These are phyloP conservation scores for Rubroshorea leprosula DNA, from an alignment of 345 rosid species.

Conservation along the genomic window DNA sequence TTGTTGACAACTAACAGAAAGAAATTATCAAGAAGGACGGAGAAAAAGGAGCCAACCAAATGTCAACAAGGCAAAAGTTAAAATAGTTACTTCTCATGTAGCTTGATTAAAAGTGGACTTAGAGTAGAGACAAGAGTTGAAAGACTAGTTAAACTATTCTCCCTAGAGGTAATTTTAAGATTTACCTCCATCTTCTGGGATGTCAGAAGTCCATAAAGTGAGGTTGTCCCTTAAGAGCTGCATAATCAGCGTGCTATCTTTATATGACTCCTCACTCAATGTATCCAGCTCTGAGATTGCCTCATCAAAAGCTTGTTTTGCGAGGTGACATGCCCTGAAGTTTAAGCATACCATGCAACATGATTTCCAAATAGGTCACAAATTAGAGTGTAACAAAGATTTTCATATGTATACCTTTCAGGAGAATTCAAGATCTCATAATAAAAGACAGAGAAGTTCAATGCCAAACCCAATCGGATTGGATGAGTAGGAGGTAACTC, in stretches of 20 bases:
- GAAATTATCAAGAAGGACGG: background rate
- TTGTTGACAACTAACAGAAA: too few species aligned
- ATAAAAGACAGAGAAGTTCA: slow-evolving; percentile 73
- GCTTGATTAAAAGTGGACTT: background rate
- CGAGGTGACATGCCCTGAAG: slow-evolving; percentile 67
- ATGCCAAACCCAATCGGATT: slow-evolving; percentile 67
- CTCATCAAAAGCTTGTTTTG: slow-evolving; percentile 66
- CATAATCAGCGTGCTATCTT: slow-evolving; percentile 74
- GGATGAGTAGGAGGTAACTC: slow-evolving; percentile 66
- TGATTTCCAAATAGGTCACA: background rate
- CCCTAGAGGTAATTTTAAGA: background rate
- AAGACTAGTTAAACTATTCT: background rate
- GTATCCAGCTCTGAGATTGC: slow-evolving; percentile 68
- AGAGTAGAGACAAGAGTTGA: background rate
- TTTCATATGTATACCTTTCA: slow-evolving; percentile 43
- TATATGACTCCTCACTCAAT: slow-evolving; percentile 65
- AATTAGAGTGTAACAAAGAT: background rate
- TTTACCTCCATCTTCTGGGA: slow-evolving; percentile 64
- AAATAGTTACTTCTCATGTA: background rate
- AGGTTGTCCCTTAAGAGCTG: slow-evolving; percentile 74
- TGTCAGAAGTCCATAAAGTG: slow-evolving; percentile 70
- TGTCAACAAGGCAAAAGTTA: background rate
- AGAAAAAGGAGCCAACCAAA: background rate
- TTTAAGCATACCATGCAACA: slow-evolving; percentile 11
- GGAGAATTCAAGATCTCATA: slow-evolving; percentile 72